Percentiles rank a stretch among this genome's conserved stretches.
phyloP scores from a whole-genome alignment of 2,329 filamentous ascomycete species.

The Phaeosphaeriaceae sp. region DNA sequence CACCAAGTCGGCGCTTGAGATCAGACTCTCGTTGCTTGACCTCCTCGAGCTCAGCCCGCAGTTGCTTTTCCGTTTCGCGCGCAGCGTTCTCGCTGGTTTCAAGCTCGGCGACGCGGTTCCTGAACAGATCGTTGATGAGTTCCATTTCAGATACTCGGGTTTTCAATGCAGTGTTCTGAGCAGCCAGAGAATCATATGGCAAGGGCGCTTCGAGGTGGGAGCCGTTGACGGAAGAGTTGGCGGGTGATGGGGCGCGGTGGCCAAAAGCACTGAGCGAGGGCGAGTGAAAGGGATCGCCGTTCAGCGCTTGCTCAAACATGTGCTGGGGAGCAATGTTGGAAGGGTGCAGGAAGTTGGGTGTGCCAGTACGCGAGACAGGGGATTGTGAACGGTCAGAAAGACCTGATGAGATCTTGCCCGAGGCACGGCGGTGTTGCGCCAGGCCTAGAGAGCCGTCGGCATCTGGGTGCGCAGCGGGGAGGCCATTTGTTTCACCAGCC shows the following conservation, averaged over 20 bases:
- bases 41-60: conserved; percentile 72
- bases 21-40: conserved; percentile 80
- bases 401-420: conserved; percentile 75
- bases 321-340: conserved; percentile 75
- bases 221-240: conserved; percentile 63
- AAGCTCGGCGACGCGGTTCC: conserved; percentile 72
- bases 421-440: conserved; percentile 68
- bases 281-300: conserved; percentile 69
- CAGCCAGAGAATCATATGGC: conserved; percentile 79
- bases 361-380: conserved; percentile 79
- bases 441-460: conserved; percentile 62
- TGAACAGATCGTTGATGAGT: conserved; percentile 81
- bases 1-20: conserved; percentile 81
- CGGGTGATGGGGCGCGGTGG: conserved; percentile 61
- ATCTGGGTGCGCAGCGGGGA: conserved; percentile 62
- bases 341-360: conserved; percentile 72
- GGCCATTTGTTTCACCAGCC: conserved; percentile 59
- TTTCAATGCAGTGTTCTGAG: conserved; percentile 85
- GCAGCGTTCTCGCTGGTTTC: conserved; percentile 77
- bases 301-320: conserved; percentile 78
- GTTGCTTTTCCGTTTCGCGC: conserved; percentile 62
- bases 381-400: conserved; percentile 78
- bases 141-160: conserved; percentile 95
- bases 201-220: conserved; percentile 74
- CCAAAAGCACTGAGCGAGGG: conserved; percentile 54